A percentile compares a stretch with the other conserved stretches of the same genome.
phyloP scores from a whole-genome alignment of 768 basidiomycete species.

The Suillus placidus region DNA sequence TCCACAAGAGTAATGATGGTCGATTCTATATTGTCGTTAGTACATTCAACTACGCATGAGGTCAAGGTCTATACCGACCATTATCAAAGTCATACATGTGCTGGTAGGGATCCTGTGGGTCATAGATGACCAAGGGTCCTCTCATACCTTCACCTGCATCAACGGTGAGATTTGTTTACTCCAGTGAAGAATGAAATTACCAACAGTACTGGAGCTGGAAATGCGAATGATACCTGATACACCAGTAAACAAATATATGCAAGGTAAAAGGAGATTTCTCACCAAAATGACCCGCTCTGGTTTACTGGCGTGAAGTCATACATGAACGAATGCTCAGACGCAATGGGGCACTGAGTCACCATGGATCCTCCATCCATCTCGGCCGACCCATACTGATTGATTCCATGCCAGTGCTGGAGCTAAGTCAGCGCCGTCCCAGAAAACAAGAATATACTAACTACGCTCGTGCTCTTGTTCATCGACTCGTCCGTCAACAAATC shows the following conservation, averaged over 20 bases:
- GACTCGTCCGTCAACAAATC: conserved; percentile 40
- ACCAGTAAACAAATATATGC: not conserved
- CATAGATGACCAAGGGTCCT: conserved; percentile 43
- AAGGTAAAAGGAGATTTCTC: conserved; percentile 1
- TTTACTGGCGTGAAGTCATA: conserved; percentile 35
- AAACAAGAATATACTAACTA: conserved; percentile 26
- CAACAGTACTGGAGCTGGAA: conserved; percentile 46
- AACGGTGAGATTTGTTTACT: not conserved
- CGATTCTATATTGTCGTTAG: conserved; percentile 20
- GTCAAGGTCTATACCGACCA: conserved; percentile 10
- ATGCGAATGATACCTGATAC: conserved; percentile 35
- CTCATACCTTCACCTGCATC: conserved; percentile 15
- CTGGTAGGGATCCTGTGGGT: conserved; percentile 32
- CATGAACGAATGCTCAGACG: conserved; percentile 35
- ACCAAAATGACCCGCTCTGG: conserved; percentile 46
- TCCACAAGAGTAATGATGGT: conserved; percentile 35
- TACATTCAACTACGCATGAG: not conserved
- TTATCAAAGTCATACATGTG: conserved; percentile 39
- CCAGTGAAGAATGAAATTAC: not conserved
- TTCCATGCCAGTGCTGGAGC: conserved; percentile 42
- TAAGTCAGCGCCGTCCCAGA: not conserved
- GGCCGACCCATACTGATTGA: conserved; percentile 41
- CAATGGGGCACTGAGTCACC: conserved; percentile 46
- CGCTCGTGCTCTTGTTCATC: conserved; percentile 42
- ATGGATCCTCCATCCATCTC: conserved; percentile 46